A percentile compares a stretch with the other conserved stretches of the same genome.
phyloP scores from a whole-genome alignment of 305 asterid species.

The Ilex paraguariensis region DNA sequence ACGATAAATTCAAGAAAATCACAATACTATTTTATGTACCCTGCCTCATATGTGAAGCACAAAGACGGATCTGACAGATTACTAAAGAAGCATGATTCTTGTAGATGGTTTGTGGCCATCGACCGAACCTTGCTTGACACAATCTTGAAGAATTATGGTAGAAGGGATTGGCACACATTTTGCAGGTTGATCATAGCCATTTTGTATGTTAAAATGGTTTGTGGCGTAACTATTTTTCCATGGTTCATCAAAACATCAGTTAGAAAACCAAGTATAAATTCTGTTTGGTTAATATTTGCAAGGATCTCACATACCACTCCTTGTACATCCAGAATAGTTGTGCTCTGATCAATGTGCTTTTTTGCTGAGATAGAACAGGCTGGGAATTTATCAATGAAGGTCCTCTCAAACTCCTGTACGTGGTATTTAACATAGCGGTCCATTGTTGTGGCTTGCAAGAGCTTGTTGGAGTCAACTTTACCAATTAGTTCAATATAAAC shows the following conservation, averaged over 20 bases:
- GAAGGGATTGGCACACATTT: no score
- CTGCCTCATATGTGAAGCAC: not conserved
- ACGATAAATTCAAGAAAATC: not conserved
- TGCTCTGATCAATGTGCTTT: constrained; percentile 17
- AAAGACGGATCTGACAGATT: not conserved
- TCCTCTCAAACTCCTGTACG: constrained; percentile 14
- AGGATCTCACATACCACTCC: constrained; percentile 15
- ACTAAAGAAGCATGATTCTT: no score
- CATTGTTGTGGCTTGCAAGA: constrained; percentile 8
- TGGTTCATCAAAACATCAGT: no score
- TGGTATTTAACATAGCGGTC: constrained; percentile 16
- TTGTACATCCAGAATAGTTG: constrained; percentile 15
- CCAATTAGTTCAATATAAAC: constrained; percentile 13
- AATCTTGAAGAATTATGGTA: no score
- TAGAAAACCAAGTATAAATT: not conserved
- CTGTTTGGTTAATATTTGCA: not conserved
- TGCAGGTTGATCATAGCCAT: no score
- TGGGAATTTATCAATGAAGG: constrained; percentile 13
- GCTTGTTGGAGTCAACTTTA: constrained; percentile 11
- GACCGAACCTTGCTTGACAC: no score
- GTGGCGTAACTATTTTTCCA: no score
- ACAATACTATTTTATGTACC: not conserved
- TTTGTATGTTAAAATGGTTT: no score
- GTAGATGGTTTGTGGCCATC: no score
- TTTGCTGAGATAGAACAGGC: constrained; percentile 11